A percentile compares a stretch with the other conserved stretches of the same genome.
phyloP scores from a whole-genome alignment of 306 rosid species.

The Acmispon strigosus region DNA sequence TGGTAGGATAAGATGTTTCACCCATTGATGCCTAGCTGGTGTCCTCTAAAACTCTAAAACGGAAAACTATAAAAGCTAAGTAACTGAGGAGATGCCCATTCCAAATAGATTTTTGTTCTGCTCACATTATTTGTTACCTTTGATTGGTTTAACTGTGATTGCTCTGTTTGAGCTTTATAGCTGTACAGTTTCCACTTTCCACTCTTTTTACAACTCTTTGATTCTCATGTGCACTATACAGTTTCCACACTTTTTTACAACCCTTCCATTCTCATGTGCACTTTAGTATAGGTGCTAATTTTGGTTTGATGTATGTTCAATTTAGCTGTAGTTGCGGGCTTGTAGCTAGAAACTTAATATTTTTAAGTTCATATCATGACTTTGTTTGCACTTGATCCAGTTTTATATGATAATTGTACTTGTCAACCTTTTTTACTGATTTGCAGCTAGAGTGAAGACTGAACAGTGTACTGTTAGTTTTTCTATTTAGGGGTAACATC shows the following conservation, averaged over 20 bases:
- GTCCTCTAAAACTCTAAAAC: neutral
- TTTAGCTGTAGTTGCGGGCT: constrained; percentile 4
- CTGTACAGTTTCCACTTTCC: neutral
- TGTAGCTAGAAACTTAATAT: constrained; percentile 7
- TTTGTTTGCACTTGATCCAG: neutral
- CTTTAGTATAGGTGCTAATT: neutral
- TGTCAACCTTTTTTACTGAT: neutral
- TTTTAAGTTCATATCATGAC: neutral
- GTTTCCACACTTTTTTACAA: neutral
- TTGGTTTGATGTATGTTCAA: neutral
- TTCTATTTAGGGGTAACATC: neutral
- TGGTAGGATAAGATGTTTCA: neutral
- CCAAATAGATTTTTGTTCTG: neutral
- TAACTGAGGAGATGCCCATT: neutral
- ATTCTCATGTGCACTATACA: neutral
- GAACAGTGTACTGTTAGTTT: neutral
- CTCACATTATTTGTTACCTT: neutral
- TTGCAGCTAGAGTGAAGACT: neutral
- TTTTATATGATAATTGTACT: neutral
- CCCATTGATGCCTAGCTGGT: neutral
- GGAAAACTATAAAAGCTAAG: neutral
- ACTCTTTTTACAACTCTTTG: neutral
- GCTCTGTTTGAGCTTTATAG: neutral
- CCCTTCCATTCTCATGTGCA: neutral
- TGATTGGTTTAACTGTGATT: neutral